Percentiles rank a stretch among this genome's conserved stretches.
These are phyloP conservation scores for Mucor sp. DNA, from an alignment of 371 early-diverging fungal species.

Conservation along the genomic window DNA sequence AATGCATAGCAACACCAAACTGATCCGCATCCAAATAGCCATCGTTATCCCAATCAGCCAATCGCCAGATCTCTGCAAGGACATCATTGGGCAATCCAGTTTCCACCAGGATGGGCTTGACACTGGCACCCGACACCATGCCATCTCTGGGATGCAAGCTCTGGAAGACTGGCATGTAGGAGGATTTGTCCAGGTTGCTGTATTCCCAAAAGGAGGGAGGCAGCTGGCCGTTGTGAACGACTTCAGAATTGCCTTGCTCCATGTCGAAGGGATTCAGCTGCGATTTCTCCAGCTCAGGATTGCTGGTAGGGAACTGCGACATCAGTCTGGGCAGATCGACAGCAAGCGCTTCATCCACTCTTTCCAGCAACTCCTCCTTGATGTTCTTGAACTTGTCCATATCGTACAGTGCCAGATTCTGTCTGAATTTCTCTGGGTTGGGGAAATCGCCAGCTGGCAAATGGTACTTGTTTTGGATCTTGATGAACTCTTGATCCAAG, in stretches of 20 bases:
- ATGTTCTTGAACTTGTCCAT: conserved; percentile 78
- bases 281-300: conserved; percentile 35
- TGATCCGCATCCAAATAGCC: conserved; percentile 71
- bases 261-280: conserved; percentile 39
- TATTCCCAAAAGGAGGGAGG: conserved; percentile 53
- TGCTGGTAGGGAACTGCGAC: conserved; percentile 38
- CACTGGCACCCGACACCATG: conserved; percentile 55
- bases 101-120: conserved; percentile 58
- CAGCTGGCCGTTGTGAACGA: conserved; percentile 22
- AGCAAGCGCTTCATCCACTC: conserved; percentile 54
- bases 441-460: conserved; percentile 79
- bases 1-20: conserved; percentile 69
- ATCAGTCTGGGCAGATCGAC: conserved; percentile 39
- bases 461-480: conserved; percentile 69
- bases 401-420: conserved; percentile 68
- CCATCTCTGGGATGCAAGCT: conserved; percentile 60
- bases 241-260: conserved; percentile 7
- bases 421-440: conserved; percentile 63
- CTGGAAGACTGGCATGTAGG: conserved; percentile 19
- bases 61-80: conserved; percentile 67
- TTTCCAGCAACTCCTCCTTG: conserved; percentile 60
- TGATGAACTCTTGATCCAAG: conserved; percentile 72
- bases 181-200: conserved; percentile 48
- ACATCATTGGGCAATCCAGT: conserved; percentile 54
- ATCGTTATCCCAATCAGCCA: conserved; percentile 72